These are phyloP conservation scores for Hirschioporus abietinus DNA, from an alignment of 768 basidiomycete species.

Conservation along the genomic window DNA sequence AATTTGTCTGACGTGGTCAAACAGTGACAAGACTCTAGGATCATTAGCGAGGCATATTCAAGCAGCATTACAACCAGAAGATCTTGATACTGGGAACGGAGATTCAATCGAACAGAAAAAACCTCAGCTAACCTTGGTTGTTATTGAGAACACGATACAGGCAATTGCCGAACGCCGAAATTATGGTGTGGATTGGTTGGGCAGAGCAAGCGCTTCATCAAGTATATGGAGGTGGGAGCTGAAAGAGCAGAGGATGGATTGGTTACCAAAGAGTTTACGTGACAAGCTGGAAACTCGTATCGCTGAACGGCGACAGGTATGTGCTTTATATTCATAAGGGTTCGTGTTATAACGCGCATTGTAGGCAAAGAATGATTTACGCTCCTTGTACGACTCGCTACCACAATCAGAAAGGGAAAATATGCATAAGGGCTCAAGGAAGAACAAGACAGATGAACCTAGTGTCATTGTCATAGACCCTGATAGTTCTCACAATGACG, in stretches of 20 bases:
- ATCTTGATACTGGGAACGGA: slow-evolving; percentile 13
- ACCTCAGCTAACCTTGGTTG: slow-evolving; percentile 28
- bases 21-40: slow-evolving; percentile 66
- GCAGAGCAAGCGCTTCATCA: slow-evolving; percentile 55
- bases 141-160: slow-evolving; percentile 64
- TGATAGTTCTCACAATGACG: neutral
- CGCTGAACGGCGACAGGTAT: slow-evolving; percentile 61
- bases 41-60: slow-evolving; percentile 66
- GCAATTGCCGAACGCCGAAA: slow-evolving; percentile 62
- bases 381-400: slow-evolving; percentile 49
- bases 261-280: slow-evolving; percentile 61
- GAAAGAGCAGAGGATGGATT: slow-evolving; percentile 47
- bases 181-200: slow-evolving; percentile 67
- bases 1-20: neutral
- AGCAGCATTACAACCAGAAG: slow-evolving; percentile 57
- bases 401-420: slow-evolving; percentile 49
- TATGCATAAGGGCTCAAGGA: slow-evolving; percentile 39
- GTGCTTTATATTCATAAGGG: slow-evolving; percentile 17
- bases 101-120: neutral
- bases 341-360: slow-evolving; percentile 1
- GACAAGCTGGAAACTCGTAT: slow-evolving; percentile 58
- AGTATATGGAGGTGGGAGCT: slow-evolving; percentile 89
- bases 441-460: slow-evolving; percentile 1
- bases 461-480: neutral
- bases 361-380: slow-evolving; percentile 58